phyloP scores from a whole-genome alignment of 139 green algal genomes.

The Chlorella ohadii region DNA sequence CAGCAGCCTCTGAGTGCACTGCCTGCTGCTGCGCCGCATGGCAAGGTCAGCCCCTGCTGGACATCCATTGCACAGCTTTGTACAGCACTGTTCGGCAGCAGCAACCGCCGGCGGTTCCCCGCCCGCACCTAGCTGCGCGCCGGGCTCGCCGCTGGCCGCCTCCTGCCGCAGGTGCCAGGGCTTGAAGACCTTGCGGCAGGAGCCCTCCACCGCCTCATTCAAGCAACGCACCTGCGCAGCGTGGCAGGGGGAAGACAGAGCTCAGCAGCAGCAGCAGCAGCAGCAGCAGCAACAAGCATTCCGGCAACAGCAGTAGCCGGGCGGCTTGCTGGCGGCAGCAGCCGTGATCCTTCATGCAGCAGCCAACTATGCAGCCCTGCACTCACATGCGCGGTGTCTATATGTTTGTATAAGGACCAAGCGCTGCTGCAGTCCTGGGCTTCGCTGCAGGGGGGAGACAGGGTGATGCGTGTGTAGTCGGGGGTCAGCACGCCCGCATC shows the following conservation, averaged over 20 bases:
- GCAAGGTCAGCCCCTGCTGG: too few species aligned
- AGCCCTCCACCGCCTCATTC: constrained; percentile 77
- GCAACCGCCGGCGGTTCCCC: background rate
- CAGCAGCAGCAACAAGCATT: too few species aligned
- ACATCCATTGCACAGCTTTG: too few species aligned
- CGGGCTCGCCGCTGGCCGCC: background rate
- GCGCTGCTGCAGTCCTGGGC: constrained; percentile 77
- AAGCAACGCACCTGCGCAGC: constrained; percentile 76
- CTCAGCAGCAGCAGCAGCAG: too few species aligned
- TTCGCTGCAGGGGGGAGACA: constrained; percentile 15
- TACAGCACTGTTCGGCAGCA: too few species aligned
- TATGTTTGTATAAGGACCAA: constrained; percentile 87
- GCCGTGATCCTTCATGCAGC: background rate
- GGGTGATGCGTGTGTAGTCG: too few species aligned
- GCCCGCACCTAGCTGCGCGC: constrained; percentile 14
- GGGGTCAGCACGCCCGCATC: too few species aligned
- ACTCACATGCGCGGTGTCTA: constrained; percentile 69
- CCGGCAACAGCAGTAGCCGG: background rate
- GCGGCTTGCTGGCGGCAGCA: background rate
- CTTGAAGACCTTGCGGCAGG: constrained; percentile 68
- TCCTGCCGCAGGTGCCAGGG: constrained; percentile 76
- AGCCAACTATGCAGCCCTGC: background rate
- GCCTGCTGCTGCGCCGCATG: too few species aligned
- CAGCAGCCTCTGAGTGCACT: too few species aligned
- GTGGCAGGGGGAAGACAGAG: too few species aligned